A percentile compares a stretch with the other conserved stretches of the same genome.
phyloP scores from a whole-genome alignment of 1,284 basidiomycete species.

The Cutaneotrichosporon arboriforme region DNA sequence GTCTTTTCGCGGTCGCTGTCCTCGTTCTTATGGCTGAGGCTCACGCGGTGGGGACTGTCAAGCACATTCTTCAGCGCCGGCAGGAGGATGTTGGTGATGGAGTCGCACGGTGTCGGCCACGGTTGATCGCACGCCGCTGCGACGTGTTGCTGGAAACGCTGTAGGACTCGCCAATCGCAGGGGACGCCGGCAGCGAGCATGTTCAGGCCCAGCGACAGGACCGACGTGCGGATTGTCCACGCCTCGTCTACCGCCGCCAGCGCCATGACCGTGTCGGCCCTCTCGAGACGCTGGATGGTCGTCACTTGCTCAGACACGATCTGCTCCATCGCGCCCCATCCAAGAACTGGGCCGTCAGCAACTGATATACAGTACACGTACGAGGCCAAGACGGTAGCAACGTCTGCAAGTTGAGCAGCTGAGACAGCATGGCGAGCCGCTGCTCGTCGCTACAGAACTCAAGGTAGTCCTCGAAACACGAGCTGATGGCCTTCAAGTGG shows the following conservation, averaged over 20 bases:
- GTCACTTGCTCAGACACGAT: conserved; percentile 29
- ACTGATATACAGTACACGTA: conserved; percentile 15
- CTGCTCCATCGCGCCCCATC: conserved; percentile 33
- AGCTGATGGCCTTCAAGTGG: conserved; percentile 29
- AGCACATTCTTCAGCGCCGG: conserved; percentile 31
- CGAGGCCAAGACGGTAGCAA: conserved; percentile 31
- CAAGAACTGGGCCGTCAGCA: conserved; percentile 25
- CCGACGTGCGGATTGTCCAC: conserved; percentile 23
- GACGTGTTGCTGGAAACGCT: conserved; percentile 40
- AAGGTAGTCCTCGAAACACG: conserved; percentile 36
- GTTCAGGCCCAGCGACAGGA: conserved; percentile 31
- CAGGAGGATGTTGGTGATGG: conserved; percentile 26
- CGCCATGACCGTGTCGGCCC: conserved; percentile 14
- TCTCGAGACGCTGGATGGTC: conserved; percentile 21
- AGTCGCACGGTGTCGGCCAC: conserved; percentile 18
- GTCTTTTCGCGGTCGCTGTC: conserved; percentile 21
- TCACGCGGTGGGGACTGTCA: conserved; percentile 27
- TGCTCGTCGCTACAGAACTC: conserved; percentile 35
- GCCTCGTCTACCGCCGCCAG: conserved; percentile 27
- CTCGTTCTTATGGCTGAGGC: conserved; percentile 13
- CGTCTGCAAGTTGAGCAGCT: conserved; percentile 21
- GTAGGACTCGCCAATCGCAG: conserved; percentile 26
- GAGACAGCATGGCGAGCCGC: conserved; percentile 23
- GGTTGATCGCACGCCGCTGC: conserved; percentile 28
- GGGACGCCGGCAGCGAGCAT: conserved; percentile 34